These are phyloP conservation scores for Colletotrichum acutatum DNA, from an alignment of 2,329 filamentous ascomycete genomes.

Conservation along the genomic window DNA sequence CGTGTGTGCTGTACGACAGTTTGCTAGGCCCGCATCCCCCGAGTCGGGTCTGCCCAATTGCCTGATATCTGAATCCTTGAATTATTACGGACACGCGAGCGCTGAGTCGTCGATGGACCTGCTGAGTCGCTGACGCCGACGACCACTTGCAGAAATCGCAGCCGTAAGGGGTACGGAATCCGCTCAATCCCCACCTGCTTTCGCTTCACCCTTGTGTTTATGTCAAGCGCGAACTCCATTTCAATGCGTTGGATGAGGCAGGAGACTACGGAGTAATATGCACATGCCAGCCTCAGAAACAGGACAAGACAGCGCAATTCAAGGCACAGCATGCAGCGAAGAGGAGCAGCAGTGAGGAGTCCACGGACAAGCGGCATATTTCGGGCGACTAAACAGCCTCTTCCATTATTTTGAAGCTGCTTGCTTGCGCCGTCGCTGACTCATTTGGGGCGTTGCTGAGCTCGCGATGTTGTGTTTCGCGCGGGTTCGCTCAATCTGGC, in stretches of 20 bases:
- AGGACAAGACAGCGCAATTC: slow-evolving; percentile 2
- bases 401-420: neutral
- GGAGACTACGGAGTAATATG: neutral
- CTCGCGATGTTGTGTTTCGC: neutral
- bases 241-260: slow-evolving; percentile 18
- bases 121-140: slow-evolving; percentile 29
- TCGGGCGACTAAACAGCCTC: neutral
- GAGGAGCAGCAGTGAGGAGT: slow-evolving; percentile 17
- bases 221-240: slow-evolving; percentile 2
- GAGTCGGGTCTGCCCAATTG: neutral
- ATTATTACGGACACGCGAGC: neutral
- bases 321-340: slow-evolving; percentile 5
- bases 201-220: neutral
- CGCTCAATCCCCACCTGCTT: slow-evolving; percentile 24
- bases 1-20: neutral
- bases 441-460: neutral
- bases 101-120: slow-evolving; percentile 18
- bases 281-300: slow-evolving; percentile 9
- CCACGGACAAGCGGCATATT: slow-evolving; percentile 1
- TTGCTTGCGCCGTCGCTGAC: neutral
- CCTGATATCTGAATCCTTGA: neutral
- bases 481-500: neutral
- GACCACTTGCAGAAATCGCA: neutral
- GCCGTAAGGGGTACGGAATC: slow-evolving; percentile 3
- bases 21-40: neutral